Evolutionary conservation across 2,329 filamentous ascomycete species (phyloP).

Genomic region (Paracoccidioides lutzii): DNA sequence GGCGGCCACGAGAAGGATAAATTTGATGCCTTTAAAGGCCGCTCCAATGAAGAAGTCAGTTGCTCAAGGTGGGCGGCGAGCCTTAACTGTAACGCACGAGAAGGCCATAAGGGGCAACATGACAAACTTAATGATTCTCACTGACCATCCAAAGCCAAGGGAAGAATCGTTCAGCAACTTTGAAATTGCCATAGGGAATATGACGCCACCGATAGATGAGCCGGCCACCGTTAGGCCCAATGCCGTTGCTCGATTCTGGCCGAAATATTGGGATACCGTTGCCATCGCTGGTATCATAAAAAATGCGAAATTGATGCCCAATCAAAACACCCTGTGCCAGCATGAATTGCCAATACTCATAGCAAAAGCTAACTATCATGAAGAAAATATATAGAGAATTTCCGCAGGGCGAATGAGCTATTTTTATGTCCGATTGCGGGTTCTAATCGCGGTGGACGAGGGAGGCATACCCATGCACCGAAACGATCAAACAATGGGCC

Average conservation of each 20-base stretch:
- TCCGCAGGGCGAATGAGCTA: slow-evolving; percentile 7
- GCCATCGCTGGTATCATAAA: slow-evolving; percentile 36
- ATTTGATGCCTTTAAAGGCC: slow-evolving; percentile 15
- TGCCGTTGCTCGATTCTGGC: slow-evolving; percentile 35
- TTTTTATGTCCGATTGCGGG: not conserved
- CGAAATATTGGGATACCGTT: slow-evolving; percentile 37
- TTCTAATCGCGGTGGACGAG: not conserved
- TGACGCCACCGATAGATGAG: slow-evolving; percentile 40
- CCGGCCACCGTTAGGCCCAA: slow-evolving; percentile 37
- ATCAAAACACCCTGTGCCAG: slow-evolving; percentile 27
- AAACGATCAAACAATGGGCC: slow-evolving; percentile 34
- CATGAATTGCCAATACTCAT: slow-evolving; percentile 41
- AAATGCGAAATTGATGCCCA: slow-evolving; percentile 31
- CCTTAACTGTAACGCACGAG: slow-evolving; percentile 19
- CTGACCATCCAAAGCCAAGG: slow-evolving; percentile 41
- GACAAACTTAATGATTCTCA: slow-evolving; percentile 41
- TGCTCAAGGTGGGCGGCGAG: slow-evolving; percentile 15
- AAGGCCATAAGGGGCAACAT: slow-evolving; percentile 35
- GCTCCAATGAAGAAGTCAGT: slow-evolving; percentile 12
- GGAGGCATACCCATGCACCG: slow-evolving; percentile 24
- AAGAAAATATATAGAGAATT: slow-evolving; percentile 7
- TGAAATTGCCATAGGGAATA: slow-evolving; percentile 38
- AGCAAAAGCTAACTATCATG: slow-evolving; percentile 33
- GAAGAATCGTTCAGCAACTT: slow-evolving; percentile 35
- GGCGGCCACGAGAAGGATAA: slow-evolving; percentile 12